A percentile compares a stretch with the other conserved stretches of the same genome.
Evolutionary conservation across 768 basidiomycete species (phyloP).

Genomic region (Serendipita sp.): DNA sequence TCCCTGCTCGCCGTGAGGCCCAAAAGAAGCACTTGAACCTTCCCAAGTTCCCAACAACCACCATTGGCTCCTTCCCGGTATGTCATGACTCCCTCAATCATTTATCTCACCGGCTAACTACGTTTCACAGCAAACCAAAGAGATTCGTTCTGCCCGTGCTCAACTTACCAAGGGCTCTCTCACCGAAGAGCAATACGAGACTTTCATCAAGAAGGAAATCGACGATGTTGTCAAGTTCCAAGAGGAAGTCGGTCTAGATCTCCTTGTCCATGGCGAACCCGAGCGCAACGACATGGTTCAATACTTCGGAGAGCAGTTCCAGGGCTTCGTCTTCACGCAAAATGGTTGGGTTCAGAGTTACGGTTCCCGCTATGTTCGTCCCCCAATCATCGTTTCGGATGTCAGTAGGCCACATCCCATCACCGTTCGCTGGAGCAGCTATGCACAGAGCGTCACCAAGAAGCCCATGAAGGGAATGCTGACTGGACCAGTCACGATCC

Average conservation of each 20-base stretch:
- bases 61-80: constrained; percentile 95
- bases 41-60: constrained; percentile 96
- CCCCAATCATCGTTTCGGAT: constrained; percentile 96
- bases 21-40: constrained; percentile 80
- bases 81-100: constrained; percentile 13
- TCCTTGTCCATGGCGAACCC: constrained; percentile 96
- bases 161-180: constrained; percentile 87
- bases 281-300: constrained; percentile 99
- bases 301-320: constrained; percentile 94
- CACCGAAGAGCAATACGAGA: constrained; percentile 72
- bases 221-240: constrained; percentile 89
- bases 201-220: constrained; percentile 98
- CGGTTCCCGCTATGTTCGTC: constrained; percentile 97
- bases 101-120: constrained; percentile 5
- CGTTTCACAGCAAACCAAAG: constrained; percentile 75
- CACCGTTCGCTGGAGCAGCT: constrained; percentile 93
- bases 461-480: constrained; percentile 99
- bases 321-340: constrained; percentile 95
- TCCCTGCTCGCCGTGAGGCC: constrained; percentile 69
- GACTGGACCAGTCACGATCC: constrained; percentile 92
- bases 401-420: constrained; percentile 84
- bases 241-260: constrained; percentile 87
- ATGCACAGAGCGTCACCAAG: constrained; percentile 85
- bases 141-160: constrained; percentile 92
- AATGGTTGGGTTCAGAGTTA: constrained; percentile 99